Conservation (phyloP, 352 stramenopile species). For the Phytophthora hibernalis region DNA sequence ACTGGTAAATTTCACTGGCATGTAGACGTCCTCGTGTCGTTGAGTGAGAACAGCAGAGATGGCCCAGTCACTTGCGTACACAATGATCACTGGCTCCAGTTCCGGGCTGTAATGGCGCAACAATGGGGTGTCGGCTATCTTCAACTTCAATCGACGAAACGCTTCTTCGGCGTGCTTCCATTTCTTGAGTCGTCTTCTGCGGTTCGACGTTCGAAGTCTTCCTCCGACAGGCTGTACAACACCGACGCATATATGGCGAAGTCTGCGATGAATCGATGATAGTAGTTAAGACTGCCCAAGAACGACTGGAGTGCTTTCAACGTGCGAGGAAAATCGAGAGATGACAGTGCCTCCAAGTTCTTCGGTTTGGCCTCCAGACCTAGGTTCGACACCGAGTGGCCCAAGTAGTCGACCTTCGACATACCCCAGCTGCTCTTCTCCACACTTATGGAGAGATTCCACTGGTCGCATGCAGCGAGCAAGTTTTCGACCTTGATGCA, state of each 20-base stretch:
- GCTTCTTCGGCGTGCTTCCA: not conserved
- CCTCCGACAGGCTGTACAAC: not conserved
- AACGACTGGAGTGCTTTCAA: conserved; percentile 29
- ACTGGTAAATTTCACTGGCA: conserved; percentile 18
- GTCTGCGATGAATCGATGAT: conserved; percentile 21
- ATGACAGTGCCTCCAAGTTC: not conserved
- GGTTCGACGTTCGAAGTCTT: not conserved
- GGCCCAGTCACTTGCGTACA: conserved; percentile 26
- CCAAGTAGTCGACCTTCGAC: conserved; percentile 21
- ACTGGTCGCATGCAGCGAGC: conserved; percentile 16
- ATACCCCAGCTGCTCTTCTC: conserved; percentile 25
- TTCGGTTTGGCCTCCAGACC: conserved; percentile 25
- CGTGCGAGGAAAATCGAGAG: conserved; percentile 15
- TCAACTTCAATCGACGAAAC: conserved; percentile 6
- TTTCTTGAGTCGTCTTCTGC: not conserved
- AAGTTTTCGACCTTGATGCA: conserved; percentile 12
- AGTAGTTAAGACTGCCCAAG: conserved; percentile 25
- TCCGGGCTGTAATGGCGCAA: conserved; percentile 22
- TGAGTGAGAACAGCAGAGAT: conserved; percentile 17
- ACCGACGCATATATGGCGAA: conserved; percentile 11
- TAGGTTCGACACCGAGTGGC: conserved; percentile 10
- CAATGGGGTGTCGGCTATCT: conserved; percentile 10
- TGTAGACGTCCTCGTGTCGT: conserved; percentile 13
- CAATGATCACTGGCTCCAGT: conserved; percentile 1
- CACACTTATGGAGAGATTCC: conserved; percentile 32